Evolutionary conservation across 2,329 filamentous ascomycete species (phyloP).

Genomic region (Stylonectria norvegica): DNA sequence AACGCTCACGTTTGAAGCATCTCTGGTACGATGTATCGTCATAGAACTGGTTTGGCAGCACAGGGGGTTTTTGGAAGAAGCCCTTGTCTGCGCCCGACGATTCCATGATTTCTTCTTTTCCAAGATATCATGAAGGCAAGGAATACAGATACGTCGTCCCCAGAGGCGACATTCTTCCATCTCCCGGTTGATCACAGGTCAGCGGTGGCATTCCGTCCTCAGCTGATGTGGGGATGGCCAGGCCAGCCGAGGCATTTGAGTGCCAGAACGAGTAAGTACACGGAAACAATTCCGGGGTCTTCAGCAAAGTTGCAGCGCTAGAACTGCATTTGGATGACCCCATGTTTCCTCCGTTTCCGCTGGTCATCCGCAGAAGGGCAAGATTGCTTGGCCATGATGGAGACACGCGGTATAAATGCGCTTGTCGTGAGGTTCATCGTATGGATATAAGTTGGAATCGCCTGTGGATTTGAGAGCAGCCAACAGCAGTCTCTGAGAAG

Average conservation of each 20-base stretch:
- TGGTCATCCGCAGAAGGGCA: too few species aligned
- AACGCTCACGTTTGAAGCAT: slow-evolving; percentile 45
- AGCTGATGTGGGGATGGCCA: slow-evolving; percentile 17
- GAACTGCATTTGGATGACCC: too few species aligned
- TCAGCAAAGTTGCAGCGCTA: too few species aligned
- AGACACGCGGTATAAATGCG: too few species aligned
- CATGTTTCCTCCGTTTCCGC: too few species aligned
- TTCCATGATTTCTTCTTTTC: slow-evolving; percentile 34
- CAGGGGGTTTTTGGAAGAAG: slow-evolving; percentile 54
- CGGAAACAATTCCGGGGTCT: slow-evolving; percentile 25
- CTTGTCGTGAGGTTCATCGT: too few species aligned
- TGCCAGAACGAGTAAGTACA: slow-evolving; percentile 9
- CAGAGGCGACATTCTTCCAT: too few species aligned
- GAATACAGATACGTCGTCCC: slow-evolving; percentile 1
- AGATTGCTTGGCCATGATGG: too few species aligned
- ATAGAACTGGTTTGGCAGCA: slow-evolving; percentile 53
- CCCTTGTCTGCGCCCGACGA: slow-evolving; percentile 45
- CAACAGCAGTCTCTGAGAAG: too few species aligned
- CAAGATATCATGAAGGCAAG: slow-evolving; percentile 1
- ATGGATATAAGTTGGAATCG: too few species aligned
- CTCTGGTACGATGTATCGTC: slow-evolving; percentile 53
- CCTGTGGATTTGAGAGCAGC: too few species aligned
- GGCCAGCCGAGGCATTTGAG: slow-evolving; percentile 11
- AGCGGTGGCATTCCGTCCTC: slow-evolving; percentile 8
- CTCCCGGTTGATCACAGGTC: slow-evolving; percentile 15